phyloP scores from a whole-genome alignment of 163 green algal genomes.

The Coccomyxa subellipsoidea region DNA sequence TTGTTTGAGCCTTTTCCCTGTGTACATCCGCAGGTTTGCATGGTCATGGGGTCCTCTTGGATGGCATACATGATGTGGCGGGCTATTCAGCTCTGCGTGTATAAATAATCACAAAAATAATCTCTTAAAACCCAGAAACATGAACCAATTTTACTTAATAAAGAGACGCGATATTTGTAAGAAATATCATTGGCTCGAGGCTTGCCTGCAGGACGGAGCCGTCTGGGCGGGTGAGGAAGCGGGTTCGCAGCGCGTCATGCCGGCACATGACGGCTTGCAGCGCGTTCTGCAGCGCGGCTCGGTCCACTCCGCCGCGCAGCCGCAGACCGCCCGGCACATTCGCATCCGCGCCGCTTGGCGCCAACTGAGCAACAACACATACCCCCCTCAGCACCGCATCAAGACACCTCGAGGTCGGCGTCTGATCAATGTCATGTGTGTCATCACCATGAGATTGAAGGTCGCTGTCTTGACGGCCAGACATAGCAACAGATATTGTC shows the following conservation, averaged over 20 bases:
- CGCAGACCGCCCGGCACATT: constrained; percentile 1
- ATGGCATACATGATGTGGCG: no score
- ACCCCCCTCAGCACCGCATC: no score
- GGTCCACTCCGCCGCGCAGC: not conserved
- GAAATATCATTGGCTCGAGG: not conserved
- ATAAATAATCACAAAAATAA: no score
- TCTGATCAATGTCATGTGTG: no score
- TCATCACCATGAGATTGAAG: no score
- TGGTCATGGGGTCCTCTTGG: constrained; percentile 55
- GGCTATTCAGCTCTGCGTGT: no score
- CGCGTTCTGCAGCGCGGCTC: not conserved
- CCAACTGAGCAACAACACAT: not conserved
- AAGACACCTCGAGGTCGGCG: no score
- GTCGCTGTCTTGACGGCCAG: no score
- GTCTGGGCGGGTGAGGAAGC: not conserved
- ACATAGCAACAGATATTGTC: no score
- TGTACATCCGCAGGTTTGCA: constrained; percentile 32
- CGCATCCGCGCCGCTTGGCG: not conserved
- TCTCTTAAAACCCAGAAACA: no score
- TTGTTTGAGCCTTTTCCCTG: not conserved
- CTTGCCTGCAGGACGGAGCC: not conserved
- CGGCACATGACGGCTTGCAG: not conserved
- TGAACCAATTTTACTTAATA: no score
- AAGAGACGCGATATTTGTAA: no score
- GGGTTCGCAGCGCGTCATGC: not conserved